Evolutionary conservation across 257 asterid species (phyloP).

Genomic region (Orobanche coerulescens): DNA sequence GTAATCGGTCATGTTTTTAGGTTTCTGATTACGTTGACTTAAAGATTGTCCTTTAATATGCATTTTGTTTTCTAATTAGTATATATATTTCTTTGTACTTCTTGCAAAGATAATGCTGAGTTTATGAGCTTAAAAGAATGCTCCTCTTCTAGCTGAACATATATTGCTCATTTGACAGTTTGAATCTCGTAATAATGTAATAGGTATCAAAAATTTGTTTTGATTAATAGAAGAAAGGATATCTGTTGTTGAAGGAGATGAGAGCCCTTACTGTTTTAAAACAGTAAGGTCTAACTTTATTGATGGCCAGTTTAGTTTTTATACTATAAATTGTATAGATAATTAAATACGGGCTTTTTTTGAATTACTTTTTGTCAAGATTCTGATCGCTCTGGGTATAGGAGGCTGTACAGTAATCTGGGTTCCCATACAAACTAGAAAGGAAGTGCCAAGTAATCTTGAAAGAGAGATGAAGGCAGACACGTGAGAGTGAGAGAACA

Average conservation of each 20-base stretch:
- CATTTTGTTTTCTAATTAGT: not conserved
- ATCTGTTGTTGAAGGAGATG: not conserved
- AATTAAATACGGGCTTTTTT: not conserved
- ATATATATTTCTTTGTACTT: not conserved
- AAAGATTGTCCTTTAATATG: conserved; percentile 12
- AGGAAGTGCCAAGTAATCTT: not conserved
- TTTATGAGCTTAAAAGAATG: conserved; percentile 6
- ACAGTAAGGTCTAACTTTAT: not conserved
- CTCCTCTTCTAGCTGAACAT: not conserved
- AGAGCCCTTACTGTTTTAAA: not conserved
- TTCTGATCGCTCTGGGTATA: not conserved
- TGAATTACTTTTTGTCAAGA: not conserved
- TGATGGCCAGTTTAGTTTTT: not conserved
- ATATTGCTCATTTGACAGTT: not conserved
- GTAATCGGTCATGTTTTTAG: conserved; percentile 98
- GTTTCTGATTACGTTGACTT: conserved; percentile 30
- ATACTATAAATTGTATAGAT: not conserved
- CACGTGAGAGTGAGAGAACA: no score
- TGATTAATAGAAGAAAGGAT: not conserved
- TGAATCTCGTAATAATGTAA: not conserved
- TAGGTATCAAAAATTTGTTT: not conserved
- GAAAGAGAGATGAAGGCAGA: no score
- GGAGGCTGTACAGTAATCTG: not conserved
- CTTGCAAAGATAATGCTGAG: not conserved
- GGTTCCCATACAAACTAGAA: not conserved